These are phyloP conservation scores for Talaromyces pinophilus DNA, from an alignment of 2,329 filamentous ascomycete species.

Conservation along the genomic window DNA sequence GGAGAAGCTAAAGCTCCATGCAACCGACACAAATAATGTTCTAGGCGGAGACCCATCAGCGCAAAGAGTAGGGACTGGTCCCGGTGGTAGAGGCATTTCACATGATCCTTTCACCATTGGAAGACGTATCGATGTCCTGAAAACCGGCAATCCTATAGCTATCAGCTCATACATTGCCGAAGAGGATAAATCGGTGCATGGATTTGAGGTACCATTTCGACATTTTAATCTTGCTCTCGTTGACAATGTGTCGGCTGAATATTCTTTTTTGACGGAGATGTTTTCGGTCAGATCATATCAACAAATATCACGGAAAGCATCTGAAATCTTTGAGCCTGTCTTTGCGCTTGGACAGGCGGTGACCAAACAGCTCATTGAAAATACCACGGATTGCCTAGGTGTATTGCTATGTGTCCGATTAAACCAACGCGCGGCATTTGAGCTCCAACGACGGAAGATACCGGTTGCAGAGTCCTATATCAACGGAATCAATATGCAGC, in stretches of 20 bases:
- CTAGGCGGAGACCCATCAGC: slow-evolving; percentile 75
- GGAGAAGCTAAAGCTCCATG: slow-evolving; percentile 79
- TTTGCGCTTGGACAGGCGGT: slow-evolving; percentile 78
- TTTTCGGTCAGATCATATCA: slow-evolving; percentile 78
- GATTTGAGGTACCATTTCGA: slow-evolving; percentile 85
- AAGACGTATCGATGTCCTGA: slow-evolving; percentile 78
- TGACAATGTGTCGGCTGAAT: slow-evolving; percentile 93
- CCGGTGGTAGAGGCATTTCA: slow-evolving; percentile 31
- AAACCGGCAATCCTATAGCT: slow-evolving; percentile 70
- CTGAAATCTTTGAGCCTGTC: slow-evolving; percentile 84
- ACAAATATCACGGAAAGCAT: slow-evolving; percentile 77
- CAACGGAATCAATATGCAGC: slow-evolving; percentile 90
- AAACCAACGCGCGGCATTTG: slow-evolving; percentile 92
- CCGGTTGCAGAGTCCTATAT: slow-evolving; percentile 88
- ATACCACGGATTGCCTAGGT: slow-evolving; percentile 80
- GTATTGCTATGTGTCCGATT: slow-evolving; percentile 87
- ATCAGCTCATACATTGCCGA: slow-evolving; percentile 87
- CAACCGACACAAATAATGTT: slow-evolving; percentile 78
- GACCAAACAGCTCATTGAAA: slow-evolving; percentile 73
- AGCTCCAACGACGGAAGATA: slow-evolving; percentile 86
- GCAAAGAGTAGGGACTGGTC: slow-evolving; percentile 53
- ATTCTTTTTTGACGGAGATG: slow-evolving; percentile 87
- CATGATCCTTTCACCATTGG: slow-evolving; percentile 91
- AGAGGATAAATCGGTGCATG: slow-evolving; percentile 81
- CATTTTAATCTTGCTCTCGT: slow-evolving; percentile 93